Percentiles rank a stretch among this genome's conserved stretches.
Evolutionary conservation across 805 yeast genomes (phyloP).

Genomic region (Hanseniaspora lindneri): DNA sequence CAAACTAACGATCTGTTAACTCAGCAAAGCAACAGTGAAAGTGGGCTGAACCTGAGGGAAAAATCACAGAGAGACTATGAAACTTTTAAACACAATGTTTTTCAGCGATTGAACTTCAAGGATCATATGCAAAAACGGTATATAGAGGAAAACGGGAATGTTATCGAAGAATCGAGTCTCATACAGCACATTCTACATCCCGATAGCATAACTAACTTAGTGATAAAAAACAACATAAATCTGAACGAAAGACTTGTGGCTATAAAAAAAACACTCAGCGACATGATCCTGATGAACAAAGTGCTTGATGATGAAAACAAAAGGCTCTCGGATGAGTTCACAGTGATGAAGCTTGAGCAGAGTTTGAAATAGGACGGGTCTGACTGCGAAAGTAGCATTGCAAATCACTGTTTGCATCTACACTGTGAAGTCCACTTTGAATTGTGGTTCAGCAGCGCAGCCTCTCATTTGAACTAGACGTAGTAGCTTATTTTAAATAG

Average conservation of each 20-base stretch:
- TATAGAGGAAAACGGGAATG: not conserved
- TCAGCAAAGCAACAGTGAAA: not conserved
- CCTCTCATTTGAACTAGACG: too few relatives aligned
- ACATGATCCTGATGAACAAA: constrained; percentile 15
- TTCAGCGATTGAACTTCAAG: constrained; percentile 4
- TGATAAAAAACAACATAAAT: not conserved
- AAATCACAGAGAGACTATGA: constrained; percentile 9
- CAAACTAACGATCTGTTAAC: not conserved
- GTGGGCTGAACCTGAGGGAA: not conserved
- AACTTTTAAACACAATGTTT: constrained; percentile 7
- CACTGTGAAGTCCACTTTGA: too few relatives aligned
- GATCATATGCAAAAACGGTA: not conserved
- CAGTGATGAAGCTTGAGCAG: constrained; percentile 12
- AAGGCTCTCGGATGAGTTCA: constrained; percentile 9
- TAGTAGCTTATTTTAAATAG: too few relatives aligned
- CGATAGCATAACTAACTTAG: not conserved
- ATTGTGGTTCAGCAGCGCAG: too few relatives aligned
- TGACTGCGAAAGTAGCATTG: too few relatives aligned
- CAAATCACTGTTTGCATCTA: too few relatives aligned
- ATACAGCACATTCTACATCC: constrained; percentile 2
- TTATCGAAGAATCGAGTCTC: not conserved
- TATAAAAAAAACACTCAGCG: constrained; percentile 19
- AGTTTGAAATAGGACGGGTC: not conserved
- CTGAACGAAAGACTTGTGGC: constrained; percentile 11
- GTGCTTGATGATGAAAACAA: constrained; percentile 11